phyloP scores from a whole-genome alignment of 805 yeast species.

The Starmerella lactis-condensi region DNA sequence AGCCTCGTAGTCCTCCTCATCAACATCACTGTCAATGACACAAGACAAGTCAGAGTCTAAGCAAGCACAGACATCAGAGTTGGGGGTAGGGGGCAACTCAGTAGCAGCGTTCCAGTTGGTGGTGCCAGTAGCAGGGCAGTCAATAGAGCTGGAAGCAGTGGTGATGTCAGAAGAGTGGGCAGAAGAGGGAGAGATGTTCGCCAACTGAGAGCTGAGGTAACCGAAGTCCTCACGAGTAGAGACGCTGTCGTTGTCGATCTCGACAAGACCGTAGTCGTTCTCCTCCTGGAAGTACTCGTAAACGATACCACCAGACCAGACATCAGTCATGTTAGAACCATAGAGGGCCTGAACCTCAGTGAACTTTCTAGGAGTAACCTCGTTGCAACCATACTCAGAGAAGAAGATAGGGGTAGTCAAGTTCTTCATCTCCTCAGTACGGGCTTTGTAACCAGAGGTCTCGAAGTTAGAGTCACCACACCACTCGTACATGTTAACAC shows the following conservation, averaged over 20 bases:
- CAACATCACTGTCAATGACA: slow-evolving; percentile 36
- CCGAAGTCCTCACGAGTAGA: slow-evolving; percentile 43
- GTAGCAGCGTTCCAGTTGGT: slow-evolving; percentile 50
- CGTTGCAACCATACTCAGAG: slow-evolving; percentile 80
- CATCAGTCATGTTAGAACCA: slow-evolving; percentile 57
- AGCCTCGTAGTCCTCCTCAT: slow-evolving; percentile 36
- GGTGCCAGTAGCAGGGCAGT: slow-evolving; percentile 34
- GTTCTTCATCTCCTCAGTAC: slow-evolving; percentile 56
- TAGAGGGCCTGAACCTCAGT: slow-evolving; percentile 54
- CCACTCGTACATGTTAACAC: slow-evolving; percentile 80
- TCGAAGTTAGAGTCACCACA: slow-evolving; percentile 48
- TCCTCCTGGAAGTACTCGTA: slow-evolving; percentile 80
- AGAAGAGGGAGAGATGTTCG: slow-evolving; percentile 33
- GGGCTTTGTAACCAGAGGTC: slow-evolving; percentile 46
- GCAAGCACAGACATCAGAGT: slow-evolving; percentile 48
- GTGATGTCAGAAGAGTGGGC: slow-evolving; percentile 25
- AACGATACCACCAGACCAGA: slow-evolving; percentile 88
- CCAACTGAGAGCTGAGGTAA: slow-evolving; percentile 38
- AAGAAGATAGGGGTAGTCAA: slow-evolving; percentile 66
- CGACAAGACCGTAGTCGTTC: slow-evolving; percentile 65
- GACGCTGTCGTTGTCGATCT: slow-evolving; percentile 33
- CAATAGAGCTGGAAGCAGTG: slow-evolving; percentile 21
- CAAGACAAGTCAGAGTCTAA: slow-evolving; percentile 36
- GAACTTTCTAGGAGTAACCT: slow-evolving; percentile 53
- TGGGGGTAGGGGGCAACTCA: slow-evolving; percentile 61